A percentile compares a stretch with the other conserved stretches of the same genome.
Conservation (phyloP, 2,329 filamentous ascomycete genomes). For the Diaporthe caulivora region DNA sequence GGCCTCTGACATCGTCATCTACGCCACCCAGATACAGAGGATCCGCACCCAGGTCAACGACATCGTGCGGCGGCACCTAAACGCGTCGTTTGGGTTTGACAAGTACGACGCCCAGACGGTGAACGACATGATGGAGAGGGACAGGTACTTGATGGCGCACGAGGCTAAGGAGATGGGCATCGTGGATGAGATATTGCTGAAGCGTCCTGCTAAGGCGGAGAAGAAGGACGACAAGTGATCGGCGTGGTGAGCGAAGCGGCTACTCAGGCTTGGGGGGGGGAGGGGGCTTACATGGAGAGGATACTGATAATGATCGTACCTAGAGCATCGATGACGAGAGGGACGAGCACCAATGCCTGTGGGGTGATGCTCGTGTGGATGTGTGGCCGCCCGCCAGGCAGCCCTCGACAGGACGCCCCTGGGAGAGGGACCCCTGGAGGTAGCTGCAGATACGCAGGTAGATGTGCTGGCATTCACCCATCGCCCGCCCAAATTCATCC, state of each 20-base stretch:
- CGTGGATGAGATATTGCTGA: conserved; percentile 87
- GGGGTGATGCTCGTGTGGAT: not conserved
- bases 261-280: not conserved
- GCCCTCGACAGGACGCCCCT: not conserved
- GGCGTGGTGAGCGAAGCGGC: not conserved
- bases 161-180: conserved; percentile 93
- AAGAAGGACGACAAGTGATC: conserved; percentile 31
- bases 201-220: conserved; percentile 55
- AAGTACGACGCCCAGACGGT: conserved; percentile 86
- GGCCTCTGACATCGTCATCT: conserved; percentile 90
- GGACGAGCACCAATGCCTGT: not conserved
- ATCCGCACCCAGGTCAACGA: conserved; percentile 87
- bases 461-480: not conserved
- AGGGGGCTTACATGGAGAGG: no score
- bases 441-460: not conserved
- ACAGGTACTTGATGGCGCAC: conserved; percentile 91
- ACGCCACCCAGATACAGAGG: conserved; percentile 94
- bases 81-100: conserved; percentile 78
- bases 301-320: not conserved
- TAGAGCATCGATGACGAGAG: not conserved
- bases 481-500: not conserved
- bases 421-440: not conserved
- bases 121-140: conserved; percentile 95
- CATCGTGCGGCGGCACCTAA: conserved; percentile 90
- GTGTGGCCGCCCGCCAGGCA: not conserved